Evolutionary conservation across 768 basidiomycete species (phyloP), one percentile per base, ranked within the genome.

Genomic region (Pulveroboletus sp.): DNA sequence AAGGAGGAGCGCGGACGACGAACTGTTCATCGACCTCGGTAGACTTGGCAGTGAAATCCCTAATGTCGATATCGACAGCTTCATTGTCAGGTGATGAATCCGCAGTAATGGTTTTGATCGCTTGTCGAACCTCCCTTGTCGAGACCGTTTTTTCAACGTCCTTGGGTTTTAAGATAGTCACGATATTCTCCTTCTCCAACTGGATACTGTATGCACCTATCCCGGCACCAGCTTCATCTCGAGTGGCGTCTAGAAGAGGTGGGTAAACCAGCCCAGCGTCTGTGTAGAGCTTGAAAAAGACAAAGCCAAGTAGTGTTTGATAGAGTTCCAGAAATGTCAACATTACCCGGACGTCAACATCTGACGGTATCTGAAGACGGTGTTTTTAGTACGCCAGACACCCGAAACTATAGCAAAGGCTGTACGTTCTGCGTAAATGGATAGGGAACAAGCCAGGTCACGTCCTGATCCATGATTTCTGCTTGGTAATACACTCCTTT

Each of bases 401-500:
- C 2, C 39, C 47, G 39, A 46, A 46, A 47, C 48, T 10, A 39
- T 21, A 37, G 49, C 35, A 39, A 31, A 28, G 21, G 17, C 69
- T 82, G 48, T 61, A 96, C 93, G 57, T 79, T 85, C 72, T 99
- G 96, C 2, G 93, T 94, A 70, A 99, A 99, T 63, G 91, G 90
- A 68, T 96, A 98, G 1, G 95, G 94, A 17, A 96, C 89, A 28
- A 98, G 81, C 96, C 96, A 99, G 33, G 87, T 94, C 39, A 98
- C 80, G 28, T 78, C 84, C 70, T 97, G 89, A 54, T 90, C 93
- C 76, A 93, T 85, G 24, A 97, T 78, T 66, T 95, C 90, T 8
- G 92, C 94, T 71, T 98, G 94, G 68, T 94, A 97, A 70, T 98
- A 99, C 39, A 99, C 82, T 36, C 96, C 96, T 71, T 98, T 98